A percentile compares a stretch with the other conserved stretches of the same genome.
phyloP scores from a whole-genome alignment of 2,329 filamentous ascomycete genomes.

The Penicillium hordei region DNA sequence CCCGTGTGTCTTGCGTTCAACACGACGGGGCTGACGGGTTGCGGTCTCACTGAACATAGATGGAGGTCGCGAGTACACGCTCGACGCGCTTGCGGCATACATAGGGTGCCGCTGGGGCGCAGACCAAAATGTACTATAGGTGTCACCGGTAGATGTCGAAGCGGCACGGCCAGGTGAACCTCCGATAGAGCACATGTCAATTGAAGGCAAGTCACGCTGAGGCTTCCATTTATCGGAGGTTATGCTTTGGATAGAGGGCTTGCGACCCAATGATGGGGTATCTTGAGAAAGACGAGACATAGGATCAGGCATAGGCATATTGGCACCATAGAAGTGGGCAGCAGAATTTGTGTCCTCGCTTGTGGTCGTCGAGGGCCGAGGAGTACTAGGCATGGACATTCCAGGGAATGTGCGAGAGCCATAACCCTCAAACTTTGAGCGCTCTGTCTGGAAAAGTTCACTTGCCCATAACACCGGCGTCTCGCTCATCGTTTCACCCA shows the following conservation, averaged over 20 bases:
- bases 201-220: constrained; percentile 57
- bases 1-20: constrained; percentile 55
- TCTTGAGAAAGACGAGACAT: constrained; percentile 36
- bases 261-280: constrained; percentile 48
- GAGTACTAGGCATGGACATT: constrained; percentile 47
- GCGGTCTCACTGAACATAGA: constrained; percentile 44
- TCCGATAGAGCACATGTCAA: constrained; percentile 59
- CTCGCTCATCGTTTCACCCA: constrained; percentile 79
- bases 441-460: constrained; percentile 77
- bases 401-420: constrained; percentile 38
- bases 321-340: constrained; percentile 28
- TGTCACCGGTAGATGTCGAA: constrained; percentile 70
- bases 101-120: constrained; percentile 70
- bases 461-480: constrained; percentile 91
- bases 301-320: constrained; percentile 33
- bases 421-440: constrained; percentile 44
- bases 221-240: constrained; percentile 65
- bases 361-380: constrained; percentile 46
- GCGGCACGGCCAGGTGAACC: constrained; percentile 66
- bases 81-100: constrained; percentile 63
- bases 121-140: constrained; percentile 83
- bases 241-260: constrained; percentile 67
- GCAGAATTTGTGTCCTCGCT: constrained; percentile 43
- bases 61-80: constrained; percentile 48
- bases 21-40: constrained; percentile 33